Conservation (phyloP, 805 yeast genomes). For the Lachancea mirantina region DNA sequence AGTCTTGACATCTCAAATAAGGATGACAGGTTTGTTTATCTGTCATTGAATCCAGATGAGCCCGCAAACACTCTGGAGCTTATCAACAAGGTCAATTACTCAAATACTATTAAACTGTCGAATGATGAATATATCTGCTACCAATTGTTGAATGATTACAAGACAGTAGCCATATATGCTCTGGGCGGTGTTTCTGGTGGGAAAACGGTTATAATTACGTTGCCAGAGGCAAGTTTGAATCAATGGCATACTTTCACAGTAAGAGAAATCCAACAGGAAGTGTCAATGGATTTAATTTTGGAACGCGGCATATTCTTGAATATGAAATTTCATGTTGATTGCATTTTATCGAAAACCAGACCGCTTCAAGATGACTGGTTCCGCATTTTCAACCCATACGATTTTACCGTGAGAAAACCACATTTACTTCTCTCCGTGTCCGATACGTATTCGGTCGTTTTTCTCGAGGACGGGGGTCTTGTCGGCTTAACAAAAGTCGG, state of each 20-base stretch:
- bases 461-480: slow-evolving; percentile 73
- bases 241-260: slow-evolving; percentile 19
- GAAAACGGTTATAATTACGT: slow-evolving; percentile 20
- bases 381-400: slow-evolving; percentile 58
- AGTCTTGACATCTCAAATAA: slow-evolving; percentile 13
- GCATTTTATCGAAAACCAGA: slow-evolving; percentile 11
- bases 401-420: slow-evolving; percentile 52
- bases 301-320: slow-evolving; percentile 21
- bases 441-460: slow-evolving; percentile 41
- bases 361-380: slow-evolving; percentile 45
- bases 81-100: slow-evolving; percentile 14
- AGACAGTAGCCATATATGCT: slow-evolving; percentile 20
- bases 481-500: slow-evolving; percentile 41
- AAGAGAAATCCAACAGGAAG: slow-evolving; percentile 5
- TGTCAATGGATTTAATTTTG: slow-evolving; percentile 22
- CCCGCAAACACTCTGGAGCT: slow-evolving; percentile 4
- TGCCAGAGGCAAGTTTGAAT: slow-evolving; percentile 22
- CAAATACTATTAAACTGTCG: slow-evolving; percentile 15
- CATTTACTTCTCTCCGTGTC: slow-evolving; percentile 44
- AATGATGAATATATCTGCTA: slow-evolving; percentile 21
- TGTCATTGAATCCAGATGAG: slow-evolving; percentile 13
- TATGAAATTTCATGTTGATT: slow-evolving; percentile 20
- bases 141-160: slow-evolving; percentile 19
- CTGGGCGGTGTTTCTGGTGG: slow-evolving; percentile 15
- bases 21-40: slow-evolving; percentile 13